Base-by-base conservation (phyloP, 163 green algal genomes). In the Scenedesmus sp. region DNA sequence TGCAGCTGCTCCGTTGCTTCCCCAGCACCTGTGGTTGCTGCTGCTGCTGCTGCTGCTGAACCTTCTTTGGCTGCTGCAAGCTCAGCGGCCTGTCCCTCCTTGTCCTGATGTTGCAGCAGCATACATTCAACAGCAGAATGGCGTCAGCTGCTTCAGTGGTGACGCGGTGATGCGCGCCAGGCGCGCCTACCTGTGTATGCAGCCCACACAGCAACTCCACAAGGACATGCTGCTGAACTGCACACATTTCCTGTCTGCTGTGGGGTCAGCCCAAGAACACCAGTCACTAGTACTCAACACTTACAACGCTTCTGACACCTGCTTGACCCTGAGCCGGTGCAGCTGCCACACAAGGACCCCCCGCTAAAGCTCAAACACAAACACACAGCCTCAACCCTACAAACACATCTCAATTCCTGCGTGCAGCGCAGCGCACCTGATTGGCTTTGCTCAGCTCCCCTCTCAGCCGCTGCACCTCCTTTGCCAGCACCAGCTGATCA, bases 381-480 rank as follows among this genome's bases (percentile, higher is more conserved):
- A 46, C 34, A 46, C 34, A 46, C 34, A 46, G 34, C 34, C 34
- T 46, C 34, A 46, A 46, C 34, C 34, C 34, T 46, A 46, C 34
- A 46, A 46, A 46, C 34, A 46, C 34, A 46, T 46, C 34, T 46
- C 34, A 46, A 46, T 46, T 1, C 34, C 34, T 46, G 34, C 34
- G 34, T 46, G 34, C 34, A 46, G 34, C 34, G 34, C 34, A 12
- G 4, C 90, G 5, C 86, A 88, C 91, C 91, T 91, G 85, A 62
- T 92, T 66, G 2, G 55, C 20, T 20, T 34, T 7, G 6, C 26
- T 56, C 57, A 92, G n/a, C 74, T 94, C 82, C 2, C 52, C 57
- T 57, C 92, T 73, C 34, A 94, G 54, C 12, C 88, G 60, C 84
- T 94, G 74, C 7, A 94, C 76, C 92, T 94, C 92, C 79, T 94